phyloP scores from a whole-genome alignment of 495 filamentous ascomycete genomes.

The Tuber melanosporum region DNA sequence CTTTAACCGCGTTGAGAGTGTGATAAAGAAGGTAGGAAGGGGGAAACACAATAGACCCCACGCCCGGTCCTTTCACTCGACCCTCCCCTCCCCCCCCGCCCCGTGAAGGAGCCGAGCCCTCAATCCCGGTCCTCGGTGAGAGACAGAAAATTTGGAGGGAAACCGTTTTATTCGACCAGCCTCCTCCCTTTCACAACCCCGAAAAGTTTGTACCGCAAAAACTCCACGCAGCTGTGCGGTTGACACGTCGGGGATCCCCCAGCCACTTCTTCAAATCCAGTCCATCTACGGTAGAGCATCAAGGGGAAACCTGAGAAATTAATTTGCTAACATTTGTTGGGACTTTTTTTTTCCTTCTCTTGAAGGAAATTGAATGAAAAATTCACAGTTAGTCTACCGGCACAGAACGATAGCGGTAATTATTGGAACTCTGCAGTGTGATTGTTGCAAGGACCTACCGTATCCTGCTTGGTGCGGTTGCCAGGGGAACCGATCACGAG shows the following conservation, averaged over 20 bases:
- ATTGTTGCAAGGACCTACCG: neutral
- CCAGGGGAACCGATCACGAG: slow-evolving; percentile 2
- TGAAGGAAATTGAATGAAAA: neutral
- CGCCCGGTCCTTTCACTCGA: neutral
- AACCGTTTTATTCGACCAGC: slow-evolving; percentile 1
- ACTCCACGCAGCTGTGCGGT: neutral
- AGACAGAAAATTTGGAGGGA: neutral
- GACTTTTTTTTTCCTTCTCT: neutral
- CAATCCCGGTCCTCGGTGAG: neutral
- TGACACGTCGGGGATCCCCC: slow-evolving; percentile 1
- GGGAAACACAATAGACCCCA: neutral
- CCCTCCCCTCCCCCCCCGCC: neutral
- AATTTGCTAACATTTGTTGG: neutral
- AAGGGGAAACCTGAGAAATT: neutral
- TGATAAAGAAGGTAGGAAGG: neutral
- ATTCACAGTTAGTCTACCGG: neutral
- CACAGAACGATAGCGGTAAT: neutral
- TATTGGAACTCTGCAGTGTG: neutral
- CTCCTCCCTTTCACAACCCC: neutral
- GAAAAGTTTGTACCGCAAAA: neutral
- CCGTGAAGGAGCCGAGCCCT: neutral
- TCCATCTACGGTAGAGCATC: neutral
- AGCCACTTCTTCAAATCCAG: neutral
- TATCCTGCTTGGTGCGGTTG: neutral
- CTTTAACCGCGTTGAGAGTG: neutral